phyloP scores from a whole-genome alignment of 352 stramenopile species.

The Pythium angustatum region DNA sequence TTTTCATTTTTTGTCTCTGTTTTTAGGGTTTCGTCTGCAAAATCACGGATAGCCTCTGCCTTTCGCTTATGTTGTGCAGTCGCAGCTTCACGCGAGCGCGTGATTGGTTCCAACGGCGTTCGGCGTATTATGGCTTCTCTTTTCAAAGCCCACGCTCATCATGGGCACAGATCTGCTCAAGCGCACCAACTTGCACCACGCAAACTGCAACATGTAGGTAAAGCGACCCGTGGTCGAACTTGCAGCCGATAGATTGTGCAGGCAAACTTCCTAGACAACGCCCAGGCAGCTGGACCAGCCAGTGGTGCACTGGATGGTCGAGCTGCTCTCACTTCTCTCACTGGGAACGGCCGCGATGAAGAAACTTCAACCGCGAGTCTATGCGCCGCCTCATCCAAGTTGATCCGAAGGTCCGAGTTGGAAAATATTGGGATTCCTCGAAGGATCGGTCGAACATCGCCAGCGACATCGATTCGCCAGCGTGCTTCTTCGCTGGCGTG shows the following conservation, averaged over 20 bases:
- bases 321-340: constrained; percentile 1
- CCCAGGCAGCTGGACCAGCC: not conserved
- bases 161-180: not conserved
- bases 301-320: not conserved
- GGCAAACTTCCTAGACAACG: constrained; percentile 5
- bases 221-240: not conserved
- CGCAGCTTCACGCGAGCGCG: not conserved
- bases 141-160: constrained; percentile 2
- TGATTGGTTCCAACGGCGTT: constrained; percentile 12
- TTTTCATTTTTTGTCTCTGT: no score
- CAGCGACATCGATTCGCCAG: not conserved
- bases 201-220: constrained; percentile 18
- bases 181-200: not conserved
- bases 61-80: constrained; percentile 18
- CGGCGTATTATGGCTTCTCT: constrained; percentile 10
- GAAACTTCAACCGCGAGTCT: constrained; percentile 24
- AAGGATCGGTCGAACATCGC: constrained; percentile 15
- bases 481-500: not conserved
- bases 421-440: constrained; percentile 2
- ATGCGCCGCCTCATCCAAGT: not conserved
- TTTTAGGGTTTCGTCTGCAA: constrained; percentile 2
- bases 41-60: constrained; percentile 12
- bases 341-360: not conserved
- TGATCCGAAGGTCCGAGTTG: not conserved
- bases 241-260: not conserved